Evolutionary conservation across 176 grass and related monocot species (phyloP), one percentile per base, ranked within the genome.

Genomic region (Oryza meridionalis): DNA sequence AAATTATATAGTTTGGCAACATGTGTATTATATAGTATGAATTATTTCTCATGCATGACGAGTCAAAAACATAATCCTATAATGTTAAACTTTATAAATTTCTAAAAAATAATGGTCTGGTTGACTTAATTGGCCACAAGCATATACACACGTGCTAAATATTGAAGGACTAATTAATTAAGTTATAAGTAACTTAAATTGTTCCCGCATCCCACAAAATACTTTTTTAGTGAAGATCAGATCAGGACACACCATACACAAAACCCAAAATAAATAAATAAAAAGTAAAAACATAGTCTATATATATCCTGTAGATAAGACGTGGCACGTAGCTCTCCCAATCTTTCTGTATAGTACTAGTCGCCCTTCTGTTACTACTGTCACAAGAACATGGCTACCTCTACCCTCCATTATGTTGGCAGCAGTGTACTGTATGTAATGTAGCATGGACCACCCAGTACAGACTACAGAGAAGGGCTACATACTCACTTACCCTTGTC

Each of bases 351-450:
- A 32, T 37, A 31, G 29, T 31, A 24, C 21, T 62, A 62, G 7
- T 75, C 17, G 24, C 40, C 35, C 64, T 29, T 65, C n/a, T 81
- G 62, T 90, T 72, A 88, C 76, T 86, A 69, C 67, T 70, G 69
- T 92, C 93, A 96, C 93, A 96, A 83, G 90, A 90, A 88, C 65
- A 69, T 72, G 88, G 68, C 62, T 71, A 40, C 11, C 44, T 87
- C 47, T 11, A 14, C 73, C 43, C 73, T 67, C 32, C 16, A 75
- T 75, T n/a, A 81, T 61, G 78, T 67, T 51, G 47, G 61, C 67
- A 75, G 58, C 58, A 24, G 17, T 61, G 58, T 61, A 61, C 21
- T 61, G 58, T 22, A 24, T 61, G 58, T 9, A 24, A 22, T 35
- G 70, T 61, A 44, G 73, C 37, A 63, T 76, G 85, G 85, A 76